Evolutionary conservation across 2,329 filamentous ascomycete genomes (phyloP).

Genomic region (Conoideocrella luteorostrata): DNA sequence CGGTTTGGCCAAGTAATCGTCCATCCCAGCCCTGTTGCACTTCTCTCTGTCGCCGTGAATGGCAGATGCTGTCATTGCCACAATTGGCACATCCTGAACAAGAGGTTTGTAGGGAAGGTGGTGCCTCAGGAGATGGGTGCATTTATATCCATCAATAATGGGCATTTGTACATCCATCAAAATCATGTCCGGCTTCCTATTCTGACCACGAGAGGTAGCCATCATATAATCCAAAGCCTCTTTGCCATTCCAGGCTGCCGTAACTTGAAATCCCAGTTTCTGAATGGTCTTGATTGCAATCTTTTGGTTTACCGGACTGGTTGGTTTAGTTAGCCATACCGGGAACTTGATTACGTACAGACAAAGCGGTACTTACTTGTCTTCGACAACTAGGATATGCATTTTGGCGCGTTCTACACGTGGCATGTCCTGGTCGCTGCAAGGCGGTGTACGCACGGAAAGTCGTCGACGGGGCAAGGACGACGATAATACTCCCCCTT

Average conservation of each 20-base stretch:
- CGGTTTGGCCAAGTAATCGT: slow-evolving; percentile 68
- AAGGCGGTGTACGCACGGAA: slow-evolving; percentile 29
- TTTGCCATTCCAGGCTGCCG: slow-evolving; percentile 69
- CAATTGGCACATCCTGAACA: slow-evolving; percentile 60
- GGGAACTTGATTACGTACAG: too few species aligned
- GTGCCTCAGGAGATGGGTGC: slow-evolving; percentile 66
- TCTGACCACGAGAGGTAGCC: slow-evolving; percentile 42
- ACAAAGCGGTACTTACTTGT: slow-evolving; percentile 52
- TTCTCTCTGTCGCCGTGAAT: slow-evolving; percentile 73
- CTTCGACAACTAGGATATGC: slow-evolving; percentile 73
- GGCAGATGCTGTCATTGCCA: slow-evolving; percentile 76
- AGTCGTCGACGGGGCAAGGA: slow-evolving; percentile 23
- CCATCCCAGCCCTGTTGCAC: slow-evolving; percentile 68
- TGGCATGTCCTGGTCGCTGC: slow-evolving; percentile 42
- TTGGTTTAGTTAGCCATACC: neutral
- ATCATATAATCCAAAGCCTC: slow-evolving; percentile 70
- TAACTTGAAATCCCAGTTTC: slow-evolving; percentile 65
- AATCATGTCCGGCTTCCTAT: slow-evolving; percentile 63
- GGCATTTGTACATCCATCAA: slow-evolving; percentile 75
- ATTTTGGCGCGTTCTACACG: slow-evolving; percentile 54
- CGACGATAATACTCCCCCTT: slow-evolving; percentile 17
- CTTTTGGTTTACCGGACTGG: slow-evolving; percentile 61
- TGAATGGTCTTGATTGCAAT: slow-evolving; percentile 70
- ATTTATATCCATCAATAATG: slow-evolving; percentile 70
- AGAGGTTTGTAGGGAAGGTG: slow-evolving; percentile 57